A percentile compares a stretch with the other conserved stretches of the same genome.
These are phyloP conservation scores for Psilocybe tampanensis DNA, from an alignment of 768 basidiomycete species.

Conservation along the genomic window DNA sequence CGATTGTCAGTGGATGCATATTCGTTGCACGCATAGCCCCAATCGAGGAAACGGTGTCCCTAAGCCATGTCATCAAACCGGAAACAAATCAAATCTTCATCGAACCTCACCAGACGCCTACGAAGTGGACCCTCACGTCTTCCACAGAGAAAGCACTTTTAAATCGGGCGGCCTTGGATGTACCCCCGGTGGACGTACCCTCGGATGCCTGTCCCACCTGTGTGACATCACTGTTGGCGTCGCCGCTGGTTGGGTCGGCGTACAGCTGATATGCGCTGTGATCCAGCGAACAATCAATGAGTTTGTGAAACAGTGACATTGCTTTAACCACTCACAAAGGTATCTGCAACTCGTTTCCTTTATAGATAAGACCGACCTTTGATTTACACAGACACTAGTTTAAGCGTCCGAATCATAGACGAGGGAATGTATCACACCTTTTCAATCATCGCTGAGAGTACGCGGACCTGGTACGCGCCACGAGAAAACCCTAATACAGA, in stretches of 20 bases:
- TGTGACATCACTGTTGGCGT: background rate
- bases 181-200: background rate
- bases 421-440: background rate
- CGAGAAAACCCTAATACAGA: slow-evolving; percentile 10
- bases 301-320: background rate
- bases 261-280: slow-evolving; percentile 20
- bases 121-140: slow-evolving; percentile 31
- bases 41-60: slow-evolving; percentile 38
- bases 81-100: background rate
- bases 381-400: background rate
- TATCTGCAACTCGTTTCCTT: slow-evolving; percentile 40
- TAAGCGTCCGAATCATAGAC: background rate
- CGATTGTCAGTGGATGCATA: slow-evolving; percentile 19
- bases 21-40: slow-evolving; percentile 21
- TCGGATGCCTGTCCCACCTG: no score
- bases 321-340: slow-evolving; percentile 12
- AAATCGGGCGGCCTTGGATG: slow-evolving; percentile 15
- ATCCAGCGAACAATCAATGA: background rate
- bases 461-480: slow-evolving; percentile 12
- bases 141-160: slow-evolving; percentile 21
- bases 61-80: slow-evolving; percentile 3
- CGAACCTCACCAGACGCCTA: slow-evolving; percentile 6
- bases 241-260: background rate
- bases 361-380: slow-evolving; percentile 43
- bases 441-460: slow-evolving; percentile 10